Conservation (phyloP, 192 early-diverging fungal genomes). For the Coemansia sp. region DNA sequence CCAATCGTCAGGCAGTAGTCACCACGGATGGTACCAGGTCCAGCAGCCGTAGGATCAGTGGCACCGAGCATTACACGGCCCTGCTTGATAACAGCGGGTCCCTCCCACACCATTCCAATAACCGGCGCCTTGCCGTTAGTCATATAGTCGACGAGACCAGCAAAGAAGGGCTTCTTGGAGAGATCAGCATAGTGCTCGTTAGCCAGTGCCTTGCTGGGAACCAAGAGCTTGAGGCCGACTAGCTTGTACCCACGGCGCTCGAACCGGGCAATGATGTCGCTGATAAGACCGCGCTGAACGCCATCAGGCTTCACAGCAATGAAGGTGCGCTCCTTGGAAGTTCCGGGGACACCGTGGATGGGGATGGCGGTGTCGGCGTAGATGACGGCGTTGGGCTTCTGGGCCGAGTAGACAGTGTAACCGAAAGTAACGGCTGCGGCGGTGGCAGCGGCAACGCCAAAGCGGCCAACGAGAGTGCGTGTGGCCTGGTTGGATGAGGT, state of each 20-base stretch:
- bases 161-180: constrained; percentile 85
- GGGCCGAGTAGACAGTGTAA: constrained; percentile 29
- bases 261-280: constrained; percentile 85
- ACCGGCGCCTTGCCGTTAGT: constrained; percentile 86
- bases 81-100: constrained; percentile 83
- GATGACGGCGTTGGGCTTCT: constrained; percentile 20
- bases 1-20: constrained; percentile 78
- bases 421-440: constrained; percentile 39
- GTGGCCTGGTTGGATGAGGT: constrained; percentile 28
- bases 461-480: constrained; percentile 21
- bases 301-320: constrained; percentile 85
- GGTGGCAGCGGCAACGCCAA: constrained; percentile 36
- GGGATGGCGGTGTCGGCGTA: constrained; percentile 49
- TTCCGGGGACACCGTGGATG: constrained; percentile 62
- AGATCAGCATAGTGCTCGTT: constrained; percentile 90
- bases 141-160: constrained; percentile 90
- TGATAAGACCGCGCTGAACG: constrained; percentile 83
- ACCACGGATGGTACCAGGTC: constrained; percentile 89
- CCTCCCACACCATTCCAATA: constrained; percentile 83
- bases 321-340: constrained; percentile 70
- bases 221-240: constrained; percentile 77
- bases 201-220: constrained; percentile 65
- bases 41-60: constrained; percentile 86
- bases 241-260: constrained; percentile 92
- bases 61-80: constrained; percentile 89